These are phyloP conservation scores for Yamadazyma taylorii DNA, from an alignment of 1,139 yeast species.

Conservation along the genomic window DNA sequence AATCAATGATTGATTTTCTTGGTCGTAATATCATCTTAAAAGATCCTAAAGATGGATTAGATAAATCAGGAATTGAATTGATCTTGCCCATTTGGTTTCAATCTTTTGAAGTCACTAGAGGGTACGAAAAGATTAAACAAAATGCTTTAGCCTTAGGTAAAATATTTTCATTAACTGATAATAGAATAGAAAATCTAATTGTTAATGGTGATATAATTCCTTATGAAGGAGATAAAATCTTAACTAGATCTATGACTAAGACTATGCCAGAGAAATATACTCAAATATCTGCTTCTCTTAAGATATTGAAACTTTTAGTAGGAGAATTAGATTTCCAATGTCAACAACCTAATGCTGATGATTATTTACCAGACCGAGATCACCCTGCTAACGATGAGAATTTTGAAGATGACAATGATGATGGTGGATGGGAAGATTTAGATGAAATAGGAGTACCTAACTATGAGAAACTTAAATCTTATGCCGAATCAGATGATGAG, in stretches of 20 bases:
- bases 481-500: constrained; percentile 49
- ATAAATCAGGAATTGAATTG: constrained; percentile 24
- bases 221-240: constrained; percentile 58
- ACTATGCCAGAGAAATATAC: constrained; percentile 63
- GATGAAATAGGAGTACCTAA: constrained; percentile 64
- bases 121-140: constrained; percentile 69
- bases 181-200: constrained; percentile 46
- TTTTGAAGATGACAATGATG: constrained; percentile 36
- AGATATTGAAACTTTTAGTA: constrained; percentile 69
- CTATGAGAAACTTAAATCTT: constrained; percentile 56
- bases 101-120: constrained; percentile 78
- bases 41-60: constrained; percentile 23
- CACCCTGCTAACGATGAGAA: constrained; percentile 21
- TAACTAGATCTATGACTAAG: constrained; percentile 84
- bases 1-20: constrained; percentile 62
- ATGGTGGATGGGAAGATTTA: constrained; percentile 82
- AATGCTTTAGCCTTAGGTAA: constrained; percentile 68
- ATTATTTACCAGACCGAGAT: constrained; percentile 30
- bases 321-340: constrained; percentile 67
- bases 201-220: constrained; percentile 83
- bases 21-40: constrained; percentile 36
- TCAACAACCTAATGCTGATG: constrained; percentile 45
- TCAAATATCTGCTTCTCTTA: constrained; percentile 65
- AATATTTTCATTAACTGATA: constrained; percentile 59
- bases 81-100: constrained; percentile 71